phyloP scores from a whole-genome alignment of 768 basidiomycete genomes.

The Pleurotus citrinopileatus region DNA sequence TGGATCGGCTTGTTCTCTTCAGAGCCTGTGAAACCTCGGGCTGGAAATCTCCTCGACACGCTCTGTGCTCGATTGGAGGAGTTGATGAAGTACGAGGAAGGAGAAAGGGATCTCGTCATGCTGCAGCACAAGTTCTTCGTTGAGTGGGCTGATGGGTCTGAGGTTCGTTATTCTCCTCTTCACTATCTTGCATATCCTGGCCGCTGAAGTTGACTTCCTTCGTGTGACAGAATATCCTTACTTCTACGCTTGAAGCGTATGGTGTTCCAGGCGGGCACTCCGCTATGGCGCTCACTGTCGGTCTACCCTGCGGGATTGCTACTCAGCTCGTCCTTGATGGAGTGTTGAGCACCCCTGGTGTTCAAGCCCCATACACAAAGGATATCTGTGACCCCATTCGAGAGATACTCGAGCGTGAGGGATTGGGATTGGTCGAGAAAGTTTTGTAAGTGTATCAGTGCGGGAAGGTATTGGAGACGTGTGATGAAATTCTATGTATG shows the following conservation, averaged over 20 bases:
- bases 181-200: neutral
- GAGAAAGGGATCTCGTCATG: slow-evolving; percentile 95
- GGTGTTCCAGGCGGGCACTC: slow-evolving; percentile 77
- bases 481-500: too few species aligned
- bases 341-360: slow-evolving; percentile 70
- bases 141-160: slow-evolving; percentile 79
- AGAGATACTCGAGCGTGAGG: slow-evolving; percentile 66
- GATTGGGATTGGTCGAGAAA: slow-evolving; percentile 69
- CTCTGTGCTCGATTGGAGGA: slow-evolving; percentile 88
- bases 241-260: slow-evolving; percentile 89
- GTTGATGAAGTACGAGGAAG: slow-evolving; percentile 87
- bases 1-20: slow-evolving; percentile 93
- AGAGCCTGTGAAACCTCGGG: slow-evolving; percentile 58
- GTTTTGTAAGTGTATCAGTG: slow-evolving; percentile 41
- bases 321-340: slow-evolving; percentile 86
- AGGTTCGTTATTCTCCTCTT: slow-evolving; percentile 37
- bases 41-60: slow-evolving; percentile 84
- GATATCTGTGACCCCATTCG: slow-evolving; percentile 79
- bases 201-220: slow-evolving; percentile 8
- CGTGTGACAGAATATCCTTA: slow-evolving; percentile 75
- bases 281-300: slow-evolving; percentile 91
- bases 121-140: slow-evolving; percentile 98
- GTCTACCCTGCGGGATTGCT: slow-evolving; percentile 92
- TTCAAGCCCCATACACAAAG: slow-evolving; percentile 84
- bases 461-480: neutral